Evolutionary conservation across 83 land plant genomes (phyloP), one percentile per base, ranked within the genome.

Genomic region (Larix sibirica): DNA sequence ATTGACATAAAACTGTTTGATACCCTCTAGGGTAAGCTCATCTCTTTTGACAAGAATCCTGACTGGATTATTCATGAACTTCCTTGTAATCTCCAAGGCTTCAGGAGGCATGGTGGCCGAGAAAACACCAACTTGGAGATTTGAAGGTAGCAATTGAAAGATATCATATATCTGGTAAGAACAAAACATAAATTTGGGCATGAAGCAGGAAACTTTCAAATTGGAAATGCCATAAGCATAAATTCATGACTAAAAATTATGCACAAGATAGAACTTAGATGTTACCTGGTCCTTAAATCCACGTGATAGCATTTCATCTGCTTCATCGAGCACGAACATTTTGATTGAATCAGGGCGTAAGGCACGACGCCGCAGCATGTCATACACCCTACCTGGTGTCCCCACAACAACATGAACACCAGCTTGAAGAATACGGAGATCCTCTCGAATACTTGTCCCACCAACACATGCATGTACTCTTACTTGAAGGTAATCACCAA

Each of bases 381-480:
- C 95, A 87, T 85, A 85, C 61, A 90, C 86, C 54, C 95, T 89
- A 40, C 95, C 93, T 20, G 95, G 95, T 58, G 95, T 92, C 17
- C 95, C 95, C 10, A 90, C 90, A 47, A 92, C 94, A 62, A 92
- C 90, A 87, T 92, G 94, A 40, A 92, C 92, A n/a, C 93, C 92
- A 58, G 81, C 56, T 56, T 86, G 85, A 3, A 89, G 85, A 65
- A 87, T 89, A 2, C 89, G 83, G 3, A 85, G 87, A 69, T 91
- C 93, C 75, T 91, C 91, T 36, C 91, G 83, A 3, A 91, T 89
- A 77, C 90, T 89, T 26, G 90, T 92, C 4, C 94, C 94, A 69
- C 94, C 94, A 58, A 92, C 93, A 86, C 95, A 94, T 71, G 96
- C 95, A 83, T 94, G 96, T 6, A 91, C 96, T 85, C 90, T 89